A percentile compares a stretch with the other conserved stretches of the same genome.
These are phyloP conservation scores for Talaromyces thailandensis DNA, from an alignment of 495 filamentous ascomycete genomes.

Conservation along the genomic window DNA sequence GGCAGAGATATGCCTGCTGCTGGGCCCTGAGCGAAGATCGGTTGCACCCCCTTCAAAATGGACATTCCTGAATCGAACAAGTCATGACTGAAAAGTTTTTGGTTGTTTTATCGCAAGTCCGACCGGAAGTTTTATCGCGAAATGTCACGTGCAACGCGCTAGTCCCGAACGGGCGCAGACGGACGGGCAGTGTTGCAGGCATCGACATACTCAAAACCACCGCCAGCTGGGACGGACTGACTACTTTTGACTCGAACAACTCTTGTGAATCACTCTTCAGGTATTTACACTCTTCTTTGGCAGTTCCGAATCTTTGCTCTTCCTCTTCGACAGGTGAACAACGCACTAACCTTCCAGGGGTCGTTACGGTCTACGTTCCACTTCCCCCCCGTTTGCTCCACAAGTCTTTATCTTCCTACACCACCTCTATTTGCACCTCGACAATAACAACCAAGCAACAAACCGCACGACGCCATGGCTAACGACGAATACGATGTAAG, in stretches of 20 bases:
- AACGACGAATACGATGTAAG: constrained; percentile 99
- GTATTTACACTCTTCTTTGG: not conserved
- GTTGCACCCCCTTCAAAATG: constrained; percentile 3
- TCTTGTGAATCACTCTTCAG: not conserved
- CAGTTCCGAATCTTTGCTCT: not conserved
- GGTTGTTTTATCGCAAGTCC: not conserved
- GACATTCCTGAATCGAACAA: not conserved
- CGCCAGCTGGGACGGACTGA: not conserved
- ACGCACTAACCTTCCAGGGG: not conserved
- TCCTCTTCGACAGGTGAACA: not conserved
- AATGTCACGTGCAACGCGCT: not conserved
- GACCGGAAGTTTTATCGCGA: not conserved
- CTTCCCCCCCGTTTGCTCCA: constrained; percentile 5
- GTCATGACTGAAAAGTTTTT: not conserved
- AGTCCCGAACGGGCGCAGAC: not conserved
- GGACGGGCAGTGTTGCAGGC: not conserved
- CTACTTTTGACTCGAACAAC: not conserved
- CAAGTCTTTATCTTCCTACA: not conserved
- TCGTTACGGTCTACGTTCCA: constrained; percentile 4
- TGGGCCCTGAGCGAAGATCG: not conserved
- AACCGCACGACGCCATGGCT: constrained; percentile 58
- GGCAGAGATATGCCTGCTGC: not conserved
- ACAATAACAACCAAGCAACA: not conserved
- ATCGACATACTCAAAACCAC: not conserved
- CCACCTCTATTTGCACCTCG: not conserved